phyloP scores from a whole-genome alignment of 164 flowering plant species.

The Hamamelis virginiana region DNA sequence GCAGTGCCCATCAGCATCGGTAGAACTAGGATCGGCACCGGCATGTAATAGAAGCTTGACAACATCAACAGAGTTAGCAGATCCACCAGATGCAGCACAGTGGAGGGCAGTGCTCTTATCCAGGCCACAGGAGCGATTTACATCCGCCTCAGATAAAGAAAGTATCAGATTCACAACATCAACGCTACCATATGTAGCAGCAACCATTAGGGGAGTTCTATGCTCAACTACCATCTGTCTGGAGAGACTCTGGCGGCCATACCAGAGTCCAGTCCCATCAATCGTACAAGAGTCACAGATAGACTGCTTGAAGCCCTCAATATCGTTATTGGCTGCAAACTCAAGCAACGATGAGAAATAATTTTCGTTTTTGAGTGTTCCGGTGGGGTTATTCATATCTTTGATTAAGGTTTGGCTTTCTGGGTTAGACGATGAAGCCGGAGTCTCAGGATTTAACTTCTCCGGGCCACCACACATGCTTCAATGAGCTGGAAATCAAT shows the following conservation, averaged over 20 bases:
- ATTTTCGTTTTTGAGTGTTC: not conserved
- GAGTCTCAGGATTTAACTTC: not conserved
- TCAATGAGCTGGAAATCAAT: constrained; percentile 3
- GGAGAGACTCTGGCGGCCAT: too few relatives aligned
- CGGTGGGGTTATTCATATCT: constrained; percentile 4
- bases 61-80: constrained; percentile 32
- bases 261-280: too few relatives aligned
- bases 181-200: constrained; percentile 19
- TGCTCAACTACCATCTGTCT: not conserved
- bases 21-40: constrained; percentile 35
- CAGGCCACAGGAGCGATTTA: constrained; percentile 22
- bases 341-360: constrained; percentile 14
- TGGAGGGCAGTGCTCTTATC: constrained; percentile 57
- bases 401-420: not conserved
- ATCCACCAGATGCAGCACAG: constrained; percentile 60
- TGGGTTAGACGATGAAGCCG: not conserved
- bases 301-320: constrained; percentile 10
- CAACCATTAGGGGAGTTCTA: constrained; percentile 19
- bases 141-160: constrained; percentile 6
- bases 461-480: constrained; percentile 16
- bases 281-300: too few relatives aligned
- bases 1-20: constrained; percentile 34
- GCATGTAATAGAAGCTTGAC: constrained; percentile 45
- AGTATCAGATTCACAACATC: constrained; percentile 14
- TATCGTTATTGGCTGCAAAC: constrained; percentile 18